A percentile compares a stretch with the other conserved stretches of the same genome.
Evolutionary conservation across 805 yeast species (phyloP).

Genomic region (Cyberlindnera samutprakarnensis): DNA sequence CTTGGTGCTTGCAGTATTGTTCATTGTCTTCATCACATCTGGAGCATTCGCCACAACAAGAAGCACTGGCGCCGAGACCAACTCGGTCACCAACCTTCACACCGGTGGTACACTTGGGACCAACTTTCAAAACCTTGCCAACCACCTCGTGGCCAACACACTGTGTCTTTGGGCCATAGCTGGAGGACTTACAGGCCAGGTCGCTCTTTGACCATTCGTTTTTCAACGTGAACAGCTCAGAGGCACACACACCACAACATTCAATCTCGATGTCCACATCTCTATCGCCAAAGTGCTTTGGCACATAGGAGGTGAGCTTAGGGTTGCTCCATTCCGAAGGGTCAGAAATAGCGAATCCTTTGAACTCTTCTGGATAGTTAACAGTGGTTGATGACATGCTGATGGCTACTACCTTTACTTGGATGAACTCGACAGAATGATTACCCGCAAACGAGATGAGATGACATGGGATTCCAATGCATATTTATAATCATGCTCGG

Average conservation of each 20-base stretch:
- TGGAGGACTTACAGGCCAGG: conserved; percentile 16
- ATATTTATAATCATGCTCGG: too few relatives aligned
- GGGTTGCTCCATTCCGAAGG: conserved; percentile 50
- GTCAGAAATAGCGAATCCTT: conserved; percentile 50
- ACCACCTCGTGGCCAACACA: conserved; percentile 67
- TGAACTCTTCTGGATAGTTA: conserved; percentile 46
- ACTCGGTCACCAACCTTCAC: conserved; percentile 66
- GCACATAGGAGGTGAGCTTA: conserved; percentile 40
- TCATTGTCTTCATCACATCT: conserved; percentile 51
- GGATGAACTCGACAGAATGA: too few relatives aligned
- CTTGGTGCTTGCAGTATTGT: conserved; percentile 42
- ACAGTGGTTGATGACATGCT: conserved; percentile 11
- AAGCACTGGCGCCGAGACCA: conserved; percentile 70
- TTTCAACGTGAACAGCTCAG: conserved; percentile 45
- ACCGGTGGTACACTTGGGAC: conserved; percentile 41
- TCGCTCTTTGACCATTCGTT: conserved; percentile 40
- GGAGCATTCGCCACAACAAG: conserved; percentile 54
- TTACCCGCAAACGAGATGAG: too few relatives aligned
- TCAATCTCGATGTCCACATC: conserved; percentile 54
- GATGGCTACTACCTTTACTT: background rate
- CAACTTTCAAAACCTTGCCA: conserved; percentile 52
- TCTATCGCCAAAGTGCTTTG: conserved; percentile 34
- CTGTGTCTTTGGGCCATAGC: conserved; percentile 30
- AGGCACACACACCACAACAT: conserved; percentile 64
- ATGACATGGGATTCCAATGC: too few relatives aligned